Base-by-base conservation (phyloP, 1,284 basidiomycete species). In the Ceratobasidium theobromae region DNA sequence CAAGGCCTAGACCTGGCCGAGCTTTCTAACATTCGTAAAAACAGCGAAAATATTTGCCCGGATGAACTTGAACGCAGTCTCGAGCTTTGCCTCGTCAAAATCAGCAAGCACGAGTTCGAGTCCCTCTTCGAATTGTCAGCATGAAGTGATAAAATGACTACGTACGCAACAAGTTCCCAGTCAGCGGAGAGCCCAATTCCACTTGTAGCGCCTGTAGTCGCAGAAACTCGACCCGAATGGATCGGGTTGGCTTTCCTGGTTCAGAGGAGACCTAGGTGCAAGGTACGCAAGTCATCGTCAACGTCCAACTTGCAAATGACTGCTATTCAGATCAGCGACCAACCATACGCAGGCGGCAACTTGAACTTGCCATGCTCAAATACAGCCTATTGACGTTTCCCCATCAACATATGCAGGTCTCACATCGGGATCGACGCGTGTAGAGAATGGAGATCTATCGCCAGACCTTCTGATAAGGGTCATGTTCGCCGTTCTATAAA, bases 101-200 rank as follows among this genome's bases (percentile, higher is more conserved):
- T 95, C 93, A n/a, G 89, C 91, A 68, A 96, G 82, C 27, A 91
- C 91, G 70, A 96, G 78, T 73, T 91, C 89, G 75, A 96, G 78
- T 32, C 89, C 89, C 67, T 82, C 75, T 74, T 88, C 89, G 69
- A 52, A 23, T 27, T n/a, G 16, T 54, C 35, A 53, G 48, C 58
- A n/a, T 33, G 48, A 28, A 4, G 32, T 4, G 21, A n/a, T 45
- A 1, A 12, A 58, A 40, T n/a, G 43, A n/a, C n/a, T 16, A 79
- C 86, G 72, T 74, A 91, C 89, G 83, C 86, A 71, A 91, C 93
- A 71, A 93, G 85, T 74, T 88, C 85, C 62, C 86, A 77, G 3
- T 93, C 92, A 30, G 91, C 88, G 30, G 93, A 94, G 64, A 82
- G 82, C 33, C 93, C 93, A 73, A 96, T 94, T 38, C 93, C 93